These are phyloP conservation scores for Lycium ferocissimum DNA, from an alignment of 257 asterid genomes.

Conservation along the genomic window DNA sequence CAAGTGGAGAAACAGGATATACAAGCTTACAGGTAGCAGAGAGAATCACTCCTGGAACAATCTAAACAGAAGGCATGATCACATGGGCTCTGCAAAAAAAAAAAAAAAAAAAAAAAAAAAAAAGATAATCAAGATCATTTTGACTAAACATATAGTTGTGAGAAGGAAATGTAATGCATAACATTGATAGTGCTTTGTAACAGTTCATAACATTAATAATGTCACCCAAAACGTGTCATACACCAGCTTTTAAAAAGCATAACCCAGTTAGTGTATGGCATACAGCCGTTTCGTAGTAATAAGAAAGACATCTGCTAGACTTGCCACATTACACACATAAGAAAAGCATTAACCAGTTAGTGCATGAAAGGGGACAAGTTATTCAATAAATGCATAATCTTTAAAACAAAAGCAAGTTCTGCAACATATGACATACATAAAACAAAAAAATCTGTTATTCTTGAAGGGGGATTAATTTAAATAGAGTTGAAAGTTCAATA, in stretches of 20 bases:
- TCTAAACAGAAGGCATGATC: conserved; percentile 97
- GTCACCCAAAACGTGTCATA: not conserved
- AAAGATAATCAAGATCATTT: conserved; percentile 27
- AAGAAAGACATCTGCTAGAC: not conserved
- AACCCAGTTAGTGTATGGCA: conserved; percentile 13
- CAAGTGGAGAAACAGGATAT: conserved; percentile 4
- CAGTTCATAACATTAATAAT: not conserved
- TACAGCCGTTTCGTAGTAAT: not conserved
- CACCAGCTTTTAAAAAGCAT: conserved; percentile 22
- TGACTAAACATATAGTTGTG: conserved; percentile 15
- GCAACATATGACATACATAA: not conserved
- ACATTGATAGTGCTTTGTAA: not conserved
- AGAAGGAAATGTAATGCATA: not conserved
- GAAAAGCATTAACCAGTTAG: not conserved
- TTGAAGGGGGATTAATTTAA: not conserved
- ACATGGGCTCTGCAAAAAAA: conserved; percentile 89
- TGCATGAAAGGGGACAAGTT: not conserved
- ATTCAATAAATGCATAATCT: not conserved
- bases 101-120: too few species aligned
- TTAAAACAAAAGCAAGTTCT: not conserved
- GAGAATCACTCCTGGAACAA: conserved; percentile 91
- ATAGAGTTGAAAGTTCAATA: not conserved
- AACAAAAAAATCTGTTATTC: not conserved
- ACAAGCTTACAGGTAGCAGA: conserved; percentile 87
- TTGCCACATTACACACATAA: conserved; percentile 16